phyloP scores from a whole-genome alignment of 73 alveolate species.

The Tetrahymena thermophila region DNA sequence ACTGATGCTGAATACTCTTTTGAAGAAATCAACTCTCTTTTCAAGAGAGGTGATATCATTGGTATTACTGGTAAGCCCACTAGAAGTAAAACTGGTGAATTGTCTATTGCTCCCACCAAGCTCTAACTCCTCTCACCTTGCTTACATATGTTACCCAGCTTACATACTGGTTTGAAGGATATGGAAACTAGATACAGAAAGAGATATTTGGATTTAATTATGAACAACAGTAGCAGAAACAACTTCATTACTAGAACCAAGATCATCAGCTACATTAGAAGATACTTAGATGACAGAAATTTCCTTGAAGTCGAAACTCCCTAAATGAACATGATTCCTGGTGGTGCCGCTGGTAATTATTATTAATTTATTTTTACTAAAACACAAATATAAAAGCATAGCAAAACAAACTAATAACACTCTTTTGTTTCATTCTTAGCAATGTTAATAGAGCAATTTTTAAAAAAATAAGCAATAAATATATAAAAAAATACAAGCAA shows the following conservation, averaged over 20 bases:
- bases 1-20: slow-evolving; percentile 47
- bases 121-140: slow-evolving; percentile 78
- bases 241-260: slow-evolving; percentile 85
- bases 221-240: slow-evolving; percentile 74
- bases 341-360: slow-evolving; percentile 83
- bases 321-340: slow-evolving; percentile 98
- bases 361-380: not conserved
- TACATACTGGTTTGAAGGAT: slow-evolving; percentile 86
- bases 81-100: slow-evolving; percentile 90
- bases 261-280: slow-evolving; percentile 86
- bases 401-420: not conserved
- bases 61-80: slow-evolving; percentile 95
- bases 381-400: not conserved
- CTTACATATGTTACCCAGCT: slow-evolving; percentile 86
- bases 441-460: not conserved
- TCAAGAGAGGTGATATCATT: slow-evolving; percentile 91
- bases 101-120: slow-evolving; percentile 68
- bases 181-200: slow-evolving; percentile 93
- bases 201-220: slow-evolving; percentile 95
- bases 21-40: slow-evolving; percentile 48
- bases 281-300: slow-evolving; percentile 81
- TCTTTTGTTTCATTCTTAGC: not conserved
- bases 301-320: slow-evolving; percentile 99
- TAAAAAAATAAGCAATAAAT: no score
- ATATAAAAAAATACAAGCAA: not conserved